Evolutionary conservation across 345 rosid species (phyloP), one percentile per base, ranked within the genome.

Genomic region (Linum tenue): DNA sequence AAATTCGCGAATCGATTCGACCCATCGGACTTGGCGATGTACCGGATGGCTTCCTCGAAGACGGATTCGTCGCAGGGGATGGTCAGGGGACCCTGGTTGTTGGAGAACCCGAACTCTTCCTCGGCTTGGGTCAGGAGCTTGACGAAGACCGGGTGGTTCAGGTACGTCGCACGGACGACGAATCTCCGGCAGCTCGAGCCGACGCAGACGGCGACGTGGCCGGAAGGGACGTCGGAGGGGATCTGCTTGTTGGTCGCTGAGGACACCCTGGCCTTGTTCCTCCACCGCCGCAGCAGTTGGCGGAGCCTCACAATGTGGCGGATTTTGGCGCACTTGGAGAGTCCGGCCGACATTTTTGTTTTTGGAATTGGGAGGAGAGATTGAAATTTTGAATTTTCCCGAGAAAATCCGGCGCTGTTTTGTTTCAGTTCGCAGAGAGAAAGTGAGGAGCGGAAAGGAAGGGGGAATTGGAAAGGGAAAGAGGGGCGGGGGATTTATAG

Each of bases 231-330:
- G 74, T 90, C 99, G 3, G 83, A 76, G 37, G 95, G 92, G 31
- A 82, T 76, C 38, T 80, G 76, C 55, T 56, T 73, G 62, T 48
- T 48, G 53, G 8, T 8, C 22, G 59, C 12, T 8, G 73, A 84
- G 0, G 97, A 86, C 76, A 81, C 68, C 37, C 92, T 71, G 2
- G 96, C 96, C 78, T 90, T 88, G 89, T 75, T 85, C 5, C 97
- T 79, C 99, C 99, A 94, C 62, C 87, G 83, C 42, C 84, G 80
- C 55, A 90, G 78, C 90, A 94, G 74, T 68, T 90, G 99, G 12
- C 92, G 84, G 16, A 94, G 95, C 81, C 86, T 73, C 61, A 88
- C 95, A 73, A 94, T 94, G 84, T 88, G 89, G 66, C 91, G 89
- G 85, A 94, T 94, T 78, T 84, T 94, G 78, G 87, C 76, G 96